A percentile compares a stretch with the other conserved stretches of the same genome.
These are phyloP conservation scores for Penstemon eatonii DNA, from an alignment of 257 asterid species.

Conservation along the genomic window DNA sequence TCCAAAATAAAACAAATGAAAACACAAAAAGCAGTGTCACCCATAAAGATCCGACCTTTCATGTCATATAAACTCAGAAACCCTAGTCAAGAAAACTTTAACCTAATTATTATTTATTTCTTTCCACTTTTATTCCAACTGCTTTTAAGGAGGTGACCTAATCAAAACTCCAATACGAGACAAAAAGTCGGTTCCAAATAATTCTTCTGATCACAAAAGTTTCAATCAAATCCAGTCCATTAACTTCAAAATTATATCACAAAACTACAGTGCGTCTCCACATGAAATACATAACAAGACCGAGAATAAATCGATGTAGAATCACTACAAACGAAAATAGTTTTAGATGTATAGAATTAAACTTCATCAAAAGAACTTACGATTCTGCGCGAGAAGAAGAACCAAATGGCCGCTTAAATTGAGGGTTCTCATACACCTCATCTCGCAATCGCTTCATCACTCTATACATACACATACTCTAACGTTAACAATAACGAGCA, in stretches of 20 bases:
- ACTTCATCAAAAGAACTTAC: slow-evolving; percentile 45
- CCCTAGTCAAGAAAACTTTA: slow-evolving; percentile 14
- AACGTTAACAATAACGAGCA: slow-evolving; percentile 30
- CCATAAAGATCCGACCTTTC: slow-evolving; percentile 37
- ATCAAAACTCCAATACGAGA: slow-evolving; percentile 14
- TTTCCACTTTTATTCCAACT: slow-evolving; percentile 1
- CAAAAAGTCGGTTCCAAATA: slow-evolving; percentile 25
- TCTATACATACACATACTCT: slow-evolving; percentile 38
- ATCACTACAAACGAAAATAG: slow-evolving; percentile 27
- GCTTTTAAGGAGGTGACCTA: slow-evolving; percentile 18
- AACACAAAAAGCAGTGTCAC: not conserved
- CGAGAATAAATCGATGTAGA: not conserved
- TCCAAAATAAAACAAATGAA: slow-evolving; percentile 5
- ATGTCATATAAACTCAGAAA: slow-evolving; percentile 22
- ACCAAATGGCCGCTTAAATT: slow-evolving; percentile 75
- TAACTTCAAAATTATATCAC: slow-evolving; percentile 18
- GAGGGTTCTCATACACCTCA: slow-evolving; percentile 67
- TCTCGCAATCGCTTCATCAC: slow-evolving; percentile 88
- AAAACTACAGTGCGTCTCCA: slow-evolving; percentile 18
- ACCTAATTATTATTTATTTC: slow-evolving; percentile 24
- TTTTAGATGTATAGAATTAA: slow-evolving; percentile 12
- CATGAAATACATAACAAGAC: not conserved
- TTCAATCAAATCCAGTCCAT: slow-evolving; percentile 30
- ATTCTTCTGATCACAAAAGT: slow-evolving; percentile 25
- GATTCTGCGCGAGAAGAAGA: slow-evolving; percentile 78